phyloP scores from a whole-genome alignment of 1,139 yeast species.

The Chernovozyma aurita region DNA sequence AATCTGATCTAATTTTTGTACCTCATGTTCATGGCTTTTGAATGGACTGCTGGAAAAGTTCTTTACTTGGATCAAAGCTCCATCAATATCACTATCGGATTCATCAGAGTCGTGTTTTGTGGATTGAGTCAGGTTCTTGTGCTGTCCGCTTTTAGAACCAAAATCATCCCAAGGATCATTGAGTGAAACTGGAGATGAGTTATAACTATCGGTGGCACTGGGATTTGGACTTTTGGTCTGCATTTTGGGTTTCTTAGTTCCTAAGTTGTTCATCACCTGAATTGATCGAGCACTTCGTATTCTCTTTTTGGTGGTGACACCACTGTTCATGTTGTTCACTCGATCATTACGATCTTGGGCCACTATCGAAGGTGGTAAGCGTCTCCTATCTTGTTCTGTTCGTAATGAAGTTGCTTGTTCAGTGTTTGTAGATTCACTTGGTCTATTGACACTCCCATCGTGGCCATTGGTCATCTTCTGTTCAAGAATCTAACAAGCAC shows the following conservation, averaged over 20 bases:
- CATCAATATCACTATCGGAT: slow-evolving; percentile 7
- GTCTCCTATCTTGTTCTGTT: too few relatives aligned
- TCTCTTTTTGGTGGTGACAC: slow-evolving; percentile 4
- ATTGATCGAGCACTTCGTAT: slow-evolving; percentile 3
- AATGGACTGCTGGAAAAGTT: slow-evolving; percentile 10
- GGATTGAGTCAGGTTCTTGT: too few relatives aligned
- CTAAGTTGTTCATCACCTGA: slow-evolving; percentile 3
- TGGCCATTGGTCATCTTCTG: too few relatives aligned
- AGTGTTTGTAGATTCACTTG: too few relatives aligned
- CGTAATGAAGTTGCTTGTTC: too few relatives aligned
- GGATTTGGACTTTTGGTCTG: too few relatives aligned
- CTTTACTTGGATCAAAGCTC: slow-evolving; percentile 7
- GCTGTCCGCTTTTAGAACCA: background rate
- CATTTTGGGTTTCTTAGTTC: background rate
- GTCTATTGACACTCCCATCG: too few relatives aligned
- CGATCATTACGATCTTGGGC: slow-evolving; percentile 4
- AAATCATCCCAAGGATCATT: too few relatives aligned
- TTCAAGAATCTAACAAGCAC: too few relatives aligned
- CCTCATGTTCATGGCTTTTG: slow-evolving; percentile 4
- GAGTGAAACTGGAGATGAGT: background rate
- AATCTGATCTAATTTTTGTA: slow-evolving; percentile 3
- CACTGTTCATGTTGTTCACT: slow-evolving; percentile 4
- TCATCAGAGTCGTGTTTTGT: too few relatives aligned
- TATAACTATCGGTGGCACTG: too few relatives aligned
- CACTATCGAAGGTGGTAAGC: too few relatives aligned